Conservation (phyloP, 306 rosid genomes). For the Fragaria nilgerrensis region DNA sequence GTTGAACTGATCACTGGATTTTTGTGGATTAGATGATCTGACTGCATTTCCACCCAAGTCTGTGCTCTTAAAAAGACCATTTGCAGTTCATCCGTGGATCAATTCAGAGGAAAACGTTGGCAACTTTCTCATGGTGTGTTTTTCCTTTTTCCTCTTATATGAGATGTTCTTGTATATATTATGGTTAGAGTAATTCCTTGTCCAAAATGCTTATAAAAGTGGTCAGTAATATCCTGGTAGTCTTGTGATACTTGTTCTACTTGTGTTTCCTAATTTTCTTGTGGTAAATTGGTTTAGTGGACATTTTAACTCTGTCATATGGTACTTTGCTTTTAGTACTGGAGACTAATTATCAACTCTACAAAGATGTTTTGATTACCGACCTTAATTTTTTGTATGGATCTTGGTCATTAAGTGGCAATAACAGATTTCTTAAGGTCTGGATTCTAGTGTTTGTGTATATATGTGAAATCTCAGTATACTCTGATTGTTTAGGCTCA, state of each 20-base stretch:
- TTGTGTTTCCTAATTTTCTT: not conserved
- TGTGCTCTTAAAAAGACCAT: slow-evolving; percentile 70
- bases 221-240: not conserved
- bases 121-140: slow-evolving; percentile 88
- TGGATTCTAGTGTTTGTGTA: not conserved
- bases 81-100: slow-evolving; percentile 82
- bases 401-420: not conserved
- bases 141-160: slow-evolving; percentile 14
- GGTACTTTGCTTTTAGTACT: not conserved
- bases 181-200: slow-evolving; percentile 1
- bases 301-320: not conserved
- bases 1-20: slow-evolving; percentile 7
- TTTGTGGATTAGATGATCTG: slow-evolving; percentile 54
- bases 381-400: not conserved
- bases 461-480: not conserved
- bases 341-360: not conserved
- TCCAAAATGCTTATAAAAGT: not conserved
- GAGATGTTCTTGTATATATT: not conserved
- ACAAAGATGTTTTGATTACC: not conserved
- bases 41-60: slow-evolving; percentile 75
- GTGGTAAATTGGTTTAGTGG: not conserved
- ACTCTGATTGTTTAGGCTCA: slow-evolving; percentile 5
- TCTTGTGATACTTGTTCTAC: not conserved
- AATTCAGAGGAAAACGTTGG: slow-evolving; percentile 86
- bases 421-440: not conserved